phyloP scores from a whole-genome alignment of 2,329 filamentous ascomycete genomes.

The Pseudogymnoascus sp. region DNA sequence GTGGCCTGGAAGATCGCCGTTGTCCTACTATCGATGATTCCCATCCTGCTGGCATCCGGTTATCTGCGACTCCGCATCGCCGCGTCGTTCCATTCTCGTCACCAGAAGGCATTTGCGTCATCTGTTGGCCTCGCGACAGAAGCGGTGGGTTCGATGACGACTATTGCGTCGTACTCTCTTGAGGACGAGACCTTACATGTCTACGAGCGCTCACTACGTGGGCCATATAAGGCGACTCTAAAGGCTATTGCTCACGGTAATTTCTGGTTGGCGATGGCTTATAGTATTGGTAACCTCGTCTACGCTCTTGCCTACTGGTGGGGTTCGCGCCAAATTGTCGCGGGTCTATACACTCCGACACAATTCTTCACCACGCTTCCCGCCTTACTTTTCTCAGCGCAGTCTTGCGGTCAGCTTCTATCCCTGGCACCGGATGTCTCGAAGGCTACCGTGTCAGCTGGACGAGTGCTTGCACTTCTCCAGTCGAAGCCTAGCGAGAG shows the following conservation, averaged over 20 bases:
- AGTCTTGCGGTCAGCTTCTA: conserved; percentile 68
- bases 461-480: conserved; percentile 46
- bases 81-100: conserved; percentile 52
- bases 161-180: conserved; percentile 42
- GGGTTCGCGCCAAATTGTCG: conserved; percentile 62
- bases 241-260: conserved; percentile 44
- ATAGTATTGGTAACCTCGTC: conserved; percentile 50
- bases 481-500: conserved; percentile 26
- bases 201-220: conserved; percentile 44
- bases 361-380: conserved; percentile 71
- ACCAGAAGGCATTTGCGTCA: conserved; percentile 55
- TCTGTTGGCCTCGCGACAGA: conserved; percentile 60
- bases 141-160: conserved; percentile 59
- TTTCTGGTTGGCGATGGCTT: conserved; percentile 50
- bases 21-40: conserved; percentile 61
- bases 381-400: conserved; percentile 63
- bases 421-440: conserved; percentile 68
- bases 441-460: conserved; percentile 53
- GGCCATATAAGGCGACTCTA: conserved; percentile 44
- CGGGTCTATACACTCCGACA: conserved; percentile 53
- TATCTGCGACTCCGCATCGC: conserved; percentile 60
- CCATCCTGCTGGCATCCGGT: conserved; percentile 59
- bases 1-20: conserved; percentile 70
- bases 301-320: conserved; percentile 76
- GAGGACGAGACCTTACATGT: conserved; percentile 44